phyloP scores from a whole-genome alignment of 164 flowering plant genomes.

The Vitis rupestris region DNA sequence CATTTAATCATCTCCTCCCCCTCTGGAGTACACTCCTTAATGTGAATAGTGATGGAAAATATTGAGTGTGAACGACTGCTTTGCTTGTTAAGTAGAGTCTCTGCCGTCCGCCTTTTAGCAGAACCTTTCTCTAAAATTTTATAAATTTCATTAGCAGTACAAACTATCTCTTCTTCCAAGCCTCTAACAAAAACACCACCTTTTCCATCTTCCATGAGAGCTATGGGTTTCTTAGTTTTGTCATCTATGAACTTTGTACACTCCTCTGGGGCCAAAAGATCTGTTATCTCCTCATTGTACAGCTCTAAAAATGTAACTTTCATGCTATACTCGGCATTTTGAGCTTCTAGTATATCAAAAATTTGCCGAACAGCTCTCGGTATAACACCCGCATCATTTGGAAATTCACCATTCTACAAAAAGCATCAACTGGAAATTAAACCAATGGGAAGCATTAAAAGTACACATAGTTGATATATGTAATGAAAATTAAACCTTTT shows the following conservation, averaged over 20 bases:
- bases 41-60: conserved; percentile 86
- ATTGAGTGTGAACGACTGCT: conserved; percentile 87
- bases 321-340: conserved; percentile 75
- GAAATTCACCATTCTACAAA: conserved; percentile 70
- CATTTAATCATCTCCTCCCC: conserved; percentile 86
- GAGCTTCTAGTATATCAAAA: conserved; percentile 72
- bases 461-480: background rate
- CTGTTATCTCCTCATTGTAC: conserved; percentile 77
- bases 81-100: conserved; percentile 83
- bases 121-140: conserved; percentile 79
- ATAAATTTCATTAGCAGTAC: conserved; percentile 70
- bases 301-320: conserved; percentile 81
- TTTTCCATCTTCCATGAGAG: conserved; percentile 87
- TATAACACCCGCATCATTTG: conserved; percentile 80
- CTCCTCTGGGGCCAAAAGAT: conserved; percentile 72
- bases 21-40: conserved; percentile 80
- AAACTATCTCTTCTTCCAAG: conserved; percentile 77
- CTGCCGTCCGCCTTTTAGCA: conserved; percentile 80
- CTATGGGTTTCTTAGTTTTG: conserved; percentile 71
- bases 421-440: background rate
- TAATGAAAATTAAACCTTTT: conserved; percentile 38
- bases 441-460: background rate
- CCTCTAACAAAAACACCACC: conserved; percentile 82
- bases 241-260: conserved; percentile 55
- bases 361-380: conserved; percentile 74